These are phyloP conservation scores for Calonectria fujianensis DNA, from an alignment of 2,329 filamentous ascomycete species.

Conservation along the genomic window DNA sequence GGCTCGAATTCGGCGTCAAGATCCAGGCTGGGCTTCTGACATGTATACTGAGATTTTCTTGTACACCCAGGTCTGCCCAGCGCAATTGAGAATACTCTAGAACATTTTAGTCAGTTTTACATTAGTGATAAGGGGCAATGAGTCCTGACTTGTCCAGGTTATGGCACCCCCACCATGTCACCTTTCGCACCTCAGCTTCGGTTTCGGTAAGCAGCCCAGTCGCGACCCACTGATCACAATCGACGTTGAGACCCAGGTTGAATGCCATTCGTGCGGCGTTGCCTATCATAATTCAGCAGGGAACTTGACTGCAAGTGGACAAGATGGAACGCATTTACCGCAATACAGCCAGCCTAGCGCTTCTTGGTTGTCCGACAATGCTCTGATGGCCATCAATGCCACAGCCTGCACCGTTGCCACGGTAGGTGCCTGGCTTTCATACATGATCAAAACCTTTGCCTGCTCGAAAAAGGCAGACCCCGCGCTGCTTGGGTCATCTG, in stretches of 20 bases:
- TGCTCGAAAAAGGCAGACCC: conserved; percentile 47
- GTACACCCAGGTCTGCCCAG: conserved; percentile 49
- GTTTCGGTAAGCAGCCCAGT: conserved; percentile 38
- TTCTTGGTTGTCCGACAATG: conserved; percentile 50
- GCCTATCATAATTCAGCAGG: conserved; percentile 30
- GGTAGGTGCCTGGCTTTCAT: conserved; percentile 51
- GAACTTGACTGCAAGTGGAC: neutral
- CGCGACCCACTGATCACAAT: conserved; percentile 43
- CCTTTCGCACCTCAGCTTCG: conserved; percentile 48
- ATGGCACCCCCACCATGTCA: conserved; percentile 53
- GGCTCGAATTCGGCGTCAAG: conserved; percentile 41
- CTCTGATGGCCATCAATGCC: conserved; percentile 44
- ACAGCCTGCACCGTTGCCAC: conserved; percentile 52
- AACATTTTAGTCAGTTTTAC: neutral
- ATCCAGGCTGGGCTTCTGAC: conserved; percentile 43
- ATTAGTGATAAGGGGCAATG: neutral
- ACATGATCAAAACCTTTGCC: conserved; percentile 48
- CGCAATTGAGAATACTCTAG: conserved; percentile 44
- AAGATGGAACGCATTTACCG: conserved; percentile 14
- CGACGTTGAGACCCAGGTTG: conserved; percentile 52
- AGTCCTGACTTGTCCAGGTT: conserved; percentile 48
- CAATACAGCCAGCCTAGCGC: conserved; percentile 51
- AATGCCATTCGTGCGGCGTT: conserved; percentile 53
- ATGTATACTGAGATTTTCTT: conserved; percentile 44
- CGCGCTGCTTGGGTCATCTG: conserved; percentile 48